Conservation (phyloP, 1,139 yeast species). For the Kodamaea derodonti region DNA sequence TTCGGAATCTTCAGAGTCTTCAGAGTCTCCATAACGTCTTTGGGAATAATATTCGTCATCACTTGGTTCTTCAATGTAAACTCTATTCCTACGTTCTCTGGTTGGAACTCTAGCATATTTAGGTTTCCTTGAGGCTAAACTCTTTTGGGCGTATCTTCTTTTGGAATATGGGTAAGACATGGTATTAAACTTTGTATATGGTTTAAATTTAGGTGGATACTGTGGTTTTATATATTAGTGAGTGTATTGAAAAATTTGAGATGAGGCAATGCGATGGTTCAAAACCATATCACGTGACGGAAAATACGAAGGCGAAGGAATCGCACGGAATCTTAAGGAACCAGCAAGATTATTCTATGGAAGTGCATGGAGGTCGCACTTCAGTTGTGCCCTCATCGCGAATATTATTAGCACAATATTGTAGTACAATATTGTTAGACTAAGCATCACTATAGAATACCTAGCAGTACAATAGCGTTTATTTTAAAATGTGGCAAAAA, state of each 20-base stretch:
- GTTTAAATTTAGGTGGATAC: not conserved
- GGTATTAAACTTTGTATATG: not conserved
- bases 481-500: not conserved
- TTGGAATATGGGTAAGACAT: constrained; percentile 10
- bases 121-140: constrained; percentile 18
- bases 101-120: constrained; percentile 9
- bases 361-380: no score
- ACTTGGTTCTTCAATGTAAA: constrained; percentile 40
- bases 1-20: constrained; percentile 10
- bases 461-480: no score
- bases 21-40: constrained; percentile 1
- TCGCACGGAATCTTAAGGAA: no score
- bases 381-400: no score
- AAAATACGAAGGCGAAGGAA: no score
- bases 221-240: not conserved
- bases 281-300: no score
- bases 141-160: constrained; percentile 11
- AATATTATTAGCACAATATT: no score
- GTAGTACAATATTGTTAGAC: no score
- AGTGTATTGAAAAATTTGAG: constrained; percentile 2
- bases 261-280: constrained; percentile 5
- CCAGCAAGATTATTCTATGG: no score
- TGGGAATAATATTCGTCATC: constrained; percentile 10
- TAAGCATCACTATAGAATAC: no score
- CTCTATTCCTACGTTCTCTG: constrained; percentile 17